phyloP scores from a whole-genome alignment of 768 basidiomycete genomes.

The Suillus subalutaceus region DNA sequence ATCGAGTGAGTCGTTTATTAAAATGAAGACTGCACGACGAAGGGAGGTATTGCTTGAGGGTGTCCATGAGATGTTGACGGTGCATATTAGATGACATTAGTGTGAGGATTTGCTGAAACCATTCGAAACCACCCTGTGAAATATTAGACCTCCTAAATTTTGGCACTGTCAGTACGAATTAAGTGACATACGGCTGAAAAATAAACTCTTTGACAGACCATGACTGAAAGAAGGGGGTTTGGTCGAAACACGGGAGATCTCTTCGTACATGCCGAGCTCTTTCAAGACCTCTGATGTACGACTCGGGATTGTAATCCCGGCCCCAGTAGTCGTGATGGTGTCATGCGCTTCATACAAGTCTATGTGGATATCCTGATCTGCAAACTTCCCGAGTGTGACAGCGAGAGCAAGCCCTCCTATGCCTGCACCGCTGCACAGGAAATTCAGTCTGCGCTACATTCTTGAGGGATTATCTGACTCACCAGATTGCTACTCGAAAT shows the following conservation, averaged over 20 bases:
- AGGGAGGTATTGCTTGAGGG: conserved; percentile 26
- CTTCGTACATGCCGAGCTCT: conserved; percentile 37
- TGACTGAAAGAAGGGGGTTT: conserved; percentile 13
- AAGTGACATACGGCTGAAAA: not conserved
- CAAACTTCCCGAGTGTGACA: conserved; percentile 31
- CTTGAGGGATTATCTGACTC: not conserved
- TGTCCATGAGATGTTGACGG: conserved; percentile 29
- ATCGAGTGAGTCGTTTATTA: conserved; percentile 34
- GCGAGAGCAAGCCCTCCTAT: conserved; percentile 47
- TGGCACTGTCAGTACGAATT: not conserved
- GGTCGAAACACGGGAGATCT: conserved; percentile 20
- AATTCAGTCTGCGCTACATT: not conserved
- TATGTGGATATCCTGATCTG: conserved; percentile 34
- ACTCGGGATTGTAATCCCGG: conserved; percentile 47
- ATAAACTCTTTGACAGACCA: not conserved
- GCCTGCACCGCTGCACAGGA: conserved; percentile 17
- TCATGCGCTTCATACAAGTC: conserved; percentile 49
- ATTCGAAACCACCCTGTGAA: conserved; percentile 10
- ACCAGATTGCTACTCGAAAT: conserved; percentile 17
- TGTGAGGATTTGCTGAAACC: conserved; percentile 1
- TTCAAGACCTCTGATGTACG: conserved; percentile 48
- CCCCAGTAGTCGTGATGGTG: conserved; percentile 39
- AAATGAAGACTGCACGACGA: conserved; percentile 23
- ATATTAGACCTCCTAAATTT: conserved; percentile 7
- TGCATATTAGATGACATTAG: conserved; percentile 17